phyloP scores from a whole-genome alignment of 345 rosid species.

The Combretum micranthum region DNA sequence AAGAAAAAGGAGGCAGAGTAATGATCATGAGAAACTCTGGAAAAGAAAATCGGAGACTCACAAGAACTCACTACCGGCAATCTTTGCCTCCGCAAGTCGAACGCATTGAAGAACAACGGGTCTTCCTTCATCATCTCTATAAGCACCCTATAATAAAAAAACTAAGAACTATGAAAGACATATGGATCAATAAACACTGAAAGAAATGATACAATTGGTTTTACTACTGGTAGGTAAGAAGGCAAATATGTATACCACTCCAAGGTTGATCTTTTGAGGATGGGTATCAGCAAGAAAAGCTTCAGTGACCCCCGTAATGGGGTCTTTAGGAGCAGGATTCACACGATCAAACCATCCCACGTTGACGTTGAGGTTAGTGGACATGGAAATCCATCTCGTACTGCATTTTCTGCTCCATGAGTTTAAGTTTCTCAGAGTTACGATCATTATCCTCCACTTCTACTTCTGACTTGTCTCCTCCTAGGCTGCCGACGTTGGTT shows the following conservation, averaged over 20 bases:
- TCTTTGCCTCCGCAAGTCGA: slow-evolving; percentile 39
- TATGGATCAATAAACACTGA: background rate
- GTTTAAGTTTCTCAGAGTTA: background rate
- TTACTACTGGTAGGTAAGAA: no score
- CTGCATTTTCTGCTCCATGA: background rate
- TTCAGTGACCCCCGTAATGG: slow-evolving; percentile 38
- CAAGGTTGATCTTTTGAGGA: slow-evolving; percentile 54
- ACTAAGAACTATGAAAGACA: background rate
- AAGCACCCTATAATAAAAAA: slow-evolving; percentile 42
- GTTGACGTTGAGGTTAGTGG: no score
- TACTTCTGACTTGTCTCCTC: slow-evolving; percentile 4
- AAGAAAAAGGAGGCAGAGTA: no score
- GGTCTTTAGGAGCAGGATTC: slow-evolving; percentile 37
- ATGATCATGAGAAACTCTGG: no score
- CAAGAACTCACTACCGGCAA: slow-evolving; percentile 35
- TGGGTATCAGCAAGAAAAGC: slow-evolving; percentile 41
- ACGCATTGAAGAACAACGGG: slow-evolving; percentile 52
- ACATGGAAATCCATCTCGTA: slow-evolving; percentile 14
- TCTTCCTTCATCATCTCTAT: slow-evolving; percentile 52
- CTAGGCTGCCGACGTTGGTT: no score
- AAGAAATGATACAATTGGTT: background rate
- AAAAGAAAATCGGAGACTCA: slow-evolving; percentile 18
- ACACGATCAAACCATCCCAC: slow-evolving; percentile 44
- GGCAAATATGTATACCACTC: no score
- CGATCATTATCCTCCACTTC: slow-evolving; percentile 2